A percentile compares a stretch with the other conserved stretches of the same genome.
Conservation (phyloP, 129 eudicot genomes). For the Flaveria brownii region DNA sequence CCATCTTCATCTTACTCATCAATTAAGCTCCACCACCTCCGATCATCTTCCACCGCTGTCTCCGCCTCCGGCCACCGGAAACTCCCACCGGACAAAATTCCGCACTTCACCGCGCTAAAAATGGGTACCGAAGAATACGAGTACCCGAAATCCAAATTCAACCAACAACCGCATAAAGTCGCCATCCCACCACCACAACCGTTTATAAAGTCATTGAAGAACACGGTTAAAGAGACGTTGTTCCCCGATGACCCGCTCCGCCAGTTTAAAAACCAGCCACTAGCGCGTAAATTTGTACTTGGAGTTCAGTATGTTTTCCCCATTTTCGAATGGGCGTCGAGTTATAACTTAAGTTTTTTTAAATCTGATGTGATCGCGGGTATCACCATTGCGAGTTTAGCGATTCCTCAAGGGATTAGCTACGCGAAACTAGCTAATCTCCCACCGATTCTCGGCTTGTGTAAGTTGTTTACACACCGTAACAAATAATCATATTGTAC, state of each 20-base stretch:
- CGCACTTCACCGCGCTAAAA: constrained; percentile 15
- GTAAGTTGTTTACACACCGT: constrained; percentile 42
- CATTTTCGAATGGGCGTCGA: constrained; percentile 79
- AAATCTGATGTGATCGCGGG: constrained; percentile 87
- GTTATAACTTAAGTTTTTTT: constrained; percentile 63
- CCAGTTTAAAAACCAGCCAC: constrained; percentile 79
- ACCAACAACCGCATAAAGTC: constrained; percentile 49
- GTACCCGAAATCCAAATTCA: constrained; percentile 38
- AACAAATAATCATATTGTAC: neutral
- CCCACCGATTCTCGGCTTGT: constrained; percentile 93
- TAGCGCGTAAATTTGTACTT: constrained; percentile 43
- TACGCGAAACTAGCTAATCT: constrained; percentile 90
- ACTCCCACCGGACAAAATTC: neutral
- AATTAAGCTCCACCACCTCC: neutral
- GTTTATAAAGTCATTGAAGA: constrained; percentile 55
- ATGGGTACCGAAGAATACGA: constrained; percentile 71
- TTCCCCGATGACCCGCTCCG: constrained; percentile 94
- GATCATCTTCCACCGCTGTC: neutral
- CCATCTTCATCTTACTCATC: constrained; percentile 25
- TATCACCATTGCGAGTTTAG: constrained; percentile 95
- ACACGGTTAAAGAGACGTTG: constrained; percentile 75
- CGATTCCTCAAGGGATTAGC: constrained; percentile 97
- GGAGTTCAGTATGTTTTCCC: constrained; percentile 89
- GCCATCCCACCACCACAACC: constrained; percentile 91
- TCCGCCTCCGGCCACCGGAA: neutral